Evolutionary conservation across 495 filamentous ascomycete genomes (phyloP), one percentile per base, ranked within the genome.

Genomic region (Chlorociboria aeruginascens): DNA sequence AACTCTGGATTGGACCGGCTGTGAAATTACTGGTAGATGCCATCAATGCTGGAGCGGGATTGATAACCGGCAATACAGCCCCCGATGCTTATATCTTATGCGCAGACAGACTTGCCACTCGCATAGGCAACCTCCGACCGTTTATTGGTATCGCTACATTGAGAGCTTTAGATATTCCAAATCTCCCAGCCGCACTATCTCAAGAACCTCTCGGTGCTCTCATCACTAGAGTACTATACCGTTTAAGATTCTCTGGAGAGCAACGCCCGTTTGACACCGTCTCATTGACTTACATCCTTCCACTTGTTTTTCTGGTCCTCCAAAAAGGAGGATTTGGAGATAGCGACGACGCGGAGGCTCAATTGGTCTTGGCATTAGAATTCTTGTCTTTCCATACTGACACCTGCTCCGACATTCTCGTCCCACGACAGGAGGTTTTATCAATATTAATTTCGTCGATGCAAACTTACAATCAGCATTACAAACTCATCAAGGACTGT

Each of bases 401-500:
- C 47, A 70, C 76, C 29, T 87, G 76, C 61, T 63, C 79, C 25
- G 82, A 94, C 55, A 65, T 71, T 13, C 75, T 78, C 30, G 70
- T 96, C 30, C 89, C 90, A 28, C 83, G 92, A 2, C 69, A 72
- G 45, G 74, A 89, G 39, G 68, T 93, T 13, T 62, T 97, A 0
- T 58, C 71, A 8, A 70, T 76, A 1, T 66, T 96, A 20, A 79
- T 95, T 29, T 68, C 66, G 4, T 81, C 86, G 2, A 94, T 97
- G 86, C 86, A 93, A 55, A 74, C 70, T 54, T 96, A 90, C 61
- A 83, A 77, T 36, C 85, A 93, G 46, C 93, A 97, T 62, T 95
- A 95, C 67, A 94, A 92, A 63, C 65, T 86, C 32, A 77, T 95
- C 62, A 95, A 93, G 61, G 93, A 97, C 62, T 93, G 86, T 52